These are phyloP conservation scores for Lepidium didymum DNA, from an alignment of 345 rosid species.

Conservation along the genomic window DNA sequence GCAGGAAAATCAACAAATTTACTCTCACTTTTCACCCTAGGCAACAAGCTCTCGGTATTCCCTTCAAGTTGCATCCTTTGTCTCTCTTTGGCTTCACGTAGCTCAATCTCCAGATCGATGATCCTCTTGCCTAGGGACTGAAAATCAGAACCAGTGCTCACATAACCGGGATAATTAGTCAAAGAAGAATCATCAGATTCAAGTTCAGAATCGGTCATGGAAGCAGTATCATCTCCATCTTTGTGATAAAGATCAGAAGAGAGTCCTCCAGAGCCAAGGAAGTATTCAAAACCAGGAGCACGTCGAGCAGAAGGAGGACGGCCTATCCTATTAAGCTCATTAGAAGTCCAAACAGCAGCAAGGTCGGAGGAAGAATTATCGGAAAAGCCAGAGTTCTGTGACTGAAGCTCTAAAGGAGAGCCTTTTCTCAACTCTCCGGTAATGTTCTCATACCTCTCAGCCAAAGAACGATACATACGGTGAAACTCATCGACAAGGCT, in stretches of 20 bases:
- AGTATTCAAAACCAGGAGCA: slow-evolving; percentile 63
- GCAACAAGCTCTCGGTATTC: slow-evolving; percentile 28
- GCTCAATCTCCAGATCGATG: slow-evolving; percentile 54
- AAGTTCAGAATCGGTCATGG: slow-evolving; percentile 54
- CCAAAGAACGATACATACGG: slow-evolving; percentile 36
- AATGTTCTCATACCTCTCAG: slow-evolving; percentile 37
- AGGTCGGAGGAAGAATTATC: slow-evolving; percentile 38
- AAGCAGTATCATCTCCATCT: slow-evolving; percentile 68
- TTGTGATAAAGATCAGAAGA: slow-evolving; percentile 43
- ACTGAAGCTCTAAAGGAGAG: slow-evolving; percentile 52
- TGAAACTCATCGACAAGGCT: slow-evolving; percentile 36
- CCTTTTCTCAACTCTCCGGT: slow-evolving; percentile 62
- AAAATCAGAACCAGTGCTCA: slow-evolving; percentile 39
- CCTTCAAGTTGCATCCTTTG: slow-evolving; percentile 44
- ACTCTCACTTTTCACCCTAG: slow-evolving; percentile 27
- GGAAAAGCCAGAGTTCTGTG: slow-evolving; percentile 51
- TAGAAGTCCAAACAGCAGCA: slow-evolving; percentile 10
- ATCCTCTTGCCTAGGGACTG: slow-evolving; percentile 41
- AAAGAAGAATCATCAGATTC: slow-evolving; percentile 77
- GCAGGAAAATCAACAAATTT: slow-evolving; percentile 32
- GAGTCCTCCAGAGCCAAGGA: slow-evolving; percentile 54
- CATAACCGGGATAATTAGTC: slow-evolving; percentile 44
- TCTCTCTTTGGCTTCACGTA: slow-evolving; percentile 50
- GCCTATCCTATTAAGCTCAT: slow-evolving; percentile 38
- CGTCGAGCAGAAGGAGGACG: slow-evolving; percentile 42